These are phyloP conservation scores for Cercophora newfieldiana DNA, from an alignment of 495 filamentous ascomycete species.

Conservation along the genomic window DNA sequence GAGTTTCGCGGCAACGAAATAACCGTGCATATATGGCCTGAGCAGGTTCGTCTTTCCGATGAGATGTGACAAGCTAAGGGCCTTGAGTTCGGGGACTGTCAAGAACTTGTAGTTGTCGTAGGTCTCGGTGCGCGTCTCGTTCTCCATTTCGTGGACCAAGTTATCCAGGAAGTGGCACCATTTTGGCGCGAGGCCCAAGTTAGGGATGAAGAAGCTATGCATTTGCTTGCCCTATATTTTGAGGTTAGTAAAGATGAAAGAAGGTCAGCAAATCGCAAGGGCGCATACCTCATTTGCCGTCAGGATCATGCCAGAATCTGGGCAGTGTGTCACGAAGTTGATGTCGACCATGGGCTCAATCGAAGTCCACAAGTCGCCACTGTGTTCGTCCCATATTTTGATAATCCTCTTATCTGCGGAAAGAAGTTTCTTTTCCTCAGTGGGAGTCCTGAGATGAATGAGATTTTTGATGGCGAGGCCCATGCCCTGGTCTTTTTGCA, in stretches of 20 bases:
- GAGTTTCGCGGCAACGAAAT: constrained; percentile 88
- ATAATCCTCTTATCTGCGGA: constrained; percentile 93
- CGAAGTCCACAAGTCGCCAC: constrained; percentile 86
- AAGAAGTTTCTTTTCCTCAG: constrained; percentile 82
- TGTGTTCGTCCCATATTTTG: constrained; percentile 87
- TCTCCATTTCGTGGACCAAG: constrained; percentile 97
- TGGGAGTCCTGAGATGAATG: constrained; percentile 77
- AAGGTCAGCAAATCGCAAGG: too few relatives aligned
- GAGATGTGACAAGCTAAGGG: constrained; percentile 80
- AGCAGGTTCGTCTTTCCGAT: constrained; percentile 83
- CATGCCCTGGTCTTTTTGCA: constrained; percentile 95
- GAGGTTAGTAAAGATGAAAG: too few relatives aligned
- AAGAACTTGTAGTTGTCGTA: constrained; percentile 99
- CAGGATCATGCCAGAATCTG: constrained; percentile 84
- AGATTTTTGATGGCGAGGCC: constrained; percentile 90
- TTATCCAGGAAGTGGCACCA: constrained; percentile 98
- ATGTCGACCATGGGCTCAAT: constrained; percentile 94
- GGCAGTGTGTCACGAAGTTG: constrained; percentile 85
- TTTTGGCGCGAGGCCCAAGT: constrained; percentile 77
- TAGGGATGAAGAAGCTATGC: constrained; percentile 95
- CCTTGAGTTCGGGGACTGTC: constrained; percentile 75
- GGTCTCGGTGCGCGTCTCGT: constrained; percentile 67
- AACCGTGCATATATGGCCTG: constrained; percentile 96
- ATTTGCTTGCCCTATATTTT: constrained; percentile 48
- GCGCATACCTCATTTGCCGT: constrained; percentile 96